Base-by-base conservation (phyloP, 305 asterid genomes). In the Fraxinus sp. region DNA sequence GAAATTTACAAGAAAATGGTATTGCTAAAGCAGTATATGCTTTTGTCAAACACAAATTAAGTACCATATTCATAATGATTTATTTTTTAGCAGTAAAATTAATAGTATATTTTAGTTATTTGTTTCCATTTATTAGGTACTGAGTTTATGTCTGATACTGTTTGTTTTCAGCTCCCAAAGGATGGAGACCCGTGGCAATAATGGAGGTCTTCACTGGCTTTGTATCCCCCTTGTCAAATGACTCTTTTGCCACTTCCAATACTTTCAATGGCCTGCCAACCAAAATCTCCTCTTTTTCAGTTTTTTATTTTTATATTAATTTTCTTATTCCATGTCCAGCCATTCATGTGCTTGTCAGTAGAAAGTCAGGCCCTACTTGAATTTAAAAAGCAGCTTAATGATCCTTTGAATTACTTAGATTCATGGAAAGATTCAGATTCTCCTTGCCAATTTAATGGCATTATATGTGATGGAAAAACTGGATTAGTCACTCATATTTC, bases 371-470 rank as follows among this genome's bases (percentile, higher is more conserved):
- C 97, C 81, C 91, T 96, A 62, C 85, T 94, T 71, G 91, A 91
- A 39, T 91, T 96, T 91, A 96, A 92, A 83, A 85, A 79, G 80
- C 90, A 88, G 62, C 86, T 96, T 55, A 71, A 30, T 89, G 99
- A 96, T 85, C 98, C 98, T 35, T 82, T 90, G 72, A 89, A 89
- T 86, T 82, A 83, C 85, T 85, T 96, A 77, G 89, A 87, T 85
- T 93, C 99, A 14, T 96, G 99, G 99, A 86, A 86, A 82, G 89
- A 86, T 79, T 86, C 93, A 7, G 89, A 85, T 80, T 89, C 97
- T 22, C 97, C 98, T 46, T 96, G 99, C 84, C 72, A 74, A 1
- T 96, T 95, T 79, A 80, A 87, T 85, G 99, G 99, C 46, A 83
- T 96, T 59, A 83, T 90, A 6, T 96, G 99, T 85, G 98, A 94